Conservation (phyloP, 2,329 filamentous ascomycete species). For the Dactylellina parvicollis region DNA sequence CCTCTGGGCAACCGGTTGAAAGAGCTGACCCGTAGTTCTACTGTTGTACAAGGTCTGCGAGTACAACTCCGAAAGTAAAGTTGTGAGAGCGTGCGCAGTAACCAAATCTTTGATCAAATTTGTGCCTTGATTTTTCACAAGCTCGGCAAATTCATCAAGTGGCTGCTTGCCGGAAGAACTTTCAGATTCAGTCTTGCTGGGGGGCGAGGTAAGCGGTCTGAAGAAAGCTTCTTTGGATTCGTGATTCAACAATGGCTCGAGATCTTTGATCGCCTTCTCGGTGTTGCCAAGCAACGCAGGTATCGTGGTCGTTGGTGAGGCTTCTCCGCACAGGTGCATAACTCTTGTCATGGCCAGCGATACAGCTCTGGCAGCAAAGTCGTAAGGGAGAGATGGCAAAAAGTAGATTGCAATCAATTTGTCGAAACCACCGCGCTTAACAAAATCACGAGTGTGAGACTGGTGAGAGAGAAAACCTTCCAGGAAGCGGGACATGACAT, state of each 20-base stretch:
- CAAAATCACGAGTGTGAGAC: slow-evolving; percentile 76
- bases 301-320: slow-evolving; percentile 80
- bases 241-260: slow-evolving; percentile 73
- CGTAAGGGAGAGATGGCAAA: slow-evolving; percentile 79
- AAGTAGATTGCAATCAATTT: slow-evolving; percentile 84
- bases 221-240: slow-evolving; percentile 72
- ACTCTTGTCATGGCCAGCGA: slow-evolving; percentile 78
- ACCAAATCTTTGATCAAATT: slow-evolving; percentile 80
- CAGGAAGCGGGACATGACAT: slow-evolving; percentile 80
- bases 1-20: slow-evolving; percentile 71
- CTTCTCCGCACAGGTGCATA: slow-evolving; percentile 80
- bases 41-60: slow-evolving; percentile 71
- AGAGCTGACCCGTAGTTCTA: slow-evolving; percentile 71
- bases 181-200: slow-evolving; percentile 54
- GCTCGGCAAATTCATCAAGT: slow-evolving; percentile 60
- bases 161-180: slow-evolving; percentile 59
- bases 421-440: slow-evolving; percentile 82
- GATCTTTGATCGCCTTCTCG: slow-evolving; percentile 73
- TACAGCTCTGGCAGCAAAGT: slow-evolving; percentile 74
- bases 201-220: slow-evolving; percentile 68
- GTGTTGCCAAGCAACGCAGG: slow-evolving; percentile 81
- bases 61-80: slow-evolving; percentile 78
- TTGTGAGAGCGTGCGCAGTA: slow-evolving; percentile 78
- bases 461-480: slow-evolving; percentile 79
- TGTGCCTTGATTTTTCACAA: slow-evolving; percentile 72